Evolutionary conservation across 2,329 filamentous ascomycete genomes (phyloP), one percentile per base, ranked within the genome.

Genomic region (Aspergillus glaucus): DNA sequence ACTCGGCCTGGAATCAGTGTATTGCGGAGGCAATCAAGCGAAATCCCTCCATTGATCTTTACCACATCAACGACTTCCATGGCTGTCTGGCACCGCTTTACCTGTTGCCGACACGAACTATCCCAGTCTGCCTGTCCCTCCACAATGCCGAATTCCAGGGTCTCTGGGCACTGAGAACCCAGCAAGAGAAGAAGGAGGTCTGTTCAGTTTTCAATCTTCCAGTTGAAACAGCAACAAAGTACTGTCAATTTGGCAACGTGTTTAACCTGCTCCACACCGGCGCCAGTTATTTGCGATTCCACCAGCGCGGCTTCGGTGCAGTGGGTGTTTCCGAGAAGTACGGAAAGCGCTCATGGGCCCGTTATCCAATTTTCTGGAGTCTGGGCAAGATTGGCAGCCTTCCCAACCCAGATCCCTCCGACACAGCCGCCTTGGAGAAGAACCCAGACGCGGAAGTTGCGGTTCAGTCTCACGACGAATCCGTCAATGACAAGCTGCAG

Each of bases 111-210:
- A 22, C 83, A 1, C 68, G 79, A 53, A 81, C 79, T 0, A 75
- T 85, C 37, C 82, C 82, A 2, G 75, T 77, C 54, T 83, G 79
- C 55, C 67, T 86, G 8, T 85, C 82, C 0, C 77, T 86, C 10
- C 83, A 86, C 64, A 86, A 86, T 55, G 82, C 83, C 44, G 82
- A 86, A 55, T 86, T 86, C 57, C 83, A 86, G 62, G 82, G 82
- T 44, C 69, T 85, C 17, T 86, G 83, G 83, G 80, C 81, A 0
- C 83, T 86, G 77, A 73, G 82, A 7, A 82, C 77, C 7, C 72
- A 77, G 7, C 75, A 79, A 41, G 82, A 86, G 56, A 75, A 75
- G 48, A 75, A 77, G 37, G 82, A 86, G 62, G 80, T 86, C 3
- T 84, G 81, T 62, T 74, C 75, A 4, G 80, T 85, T 30, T 86